A percentile compares a stretch with the other conserved stretches of the same genome.
Evolutionary conservation across 805 yeast species (phyloP).

Genomic region (Saturnispora serradocipensis): DNA sequence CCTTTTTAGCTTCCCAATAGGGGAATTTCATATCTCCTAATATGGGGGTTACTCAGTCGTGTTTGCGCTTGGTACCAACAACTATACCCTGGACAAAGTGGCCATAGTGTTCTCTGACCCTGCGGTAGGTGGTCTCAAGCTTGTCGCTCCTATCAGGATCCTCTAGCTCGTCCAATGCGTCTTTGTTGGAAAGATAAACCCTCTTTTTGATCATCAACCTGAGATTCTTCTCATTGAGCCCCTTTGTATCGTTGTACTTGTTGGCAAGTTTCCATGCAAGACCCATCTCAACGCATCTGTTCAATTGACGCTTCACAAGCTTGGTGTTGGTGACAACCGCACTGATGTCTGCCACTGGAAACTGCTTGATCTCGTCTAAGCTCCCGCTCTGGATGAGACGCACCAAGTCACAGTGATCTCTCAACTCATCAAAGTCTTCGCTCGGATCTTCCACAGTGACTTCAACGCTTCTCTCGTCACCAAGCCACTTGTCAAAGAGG

Average conservation of each 20-base stretch:
- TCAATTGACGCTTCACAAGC: conserved; percentile 64
- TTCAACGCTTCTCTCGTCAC: conserved; percentile 47
- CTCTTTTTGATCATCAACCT: conserved; percentile 65
- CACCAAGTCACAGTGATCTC: conserved; percentile 72
- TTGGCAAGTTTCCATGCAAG: conserved; percentile 34
- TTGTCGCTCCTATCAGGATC: conserved; percentile 35
- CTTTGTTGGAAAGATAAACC: conserved; percentile 69
- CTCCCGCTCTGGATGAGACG: conserved; percentile 32
- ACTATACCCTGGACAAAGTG: conserved; percentile 21
- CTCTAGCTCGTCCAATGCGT: conserved; percentile 61
- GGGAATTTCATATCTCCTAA: neutral
- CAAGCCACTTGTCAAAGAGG: conserved; percentile 47
- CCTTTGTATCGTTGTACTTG: conserved; percentile 14
- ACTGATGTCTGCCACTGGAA: conserved; percentile 31
- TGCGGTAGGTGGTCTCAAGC: conserved; percentile 47
- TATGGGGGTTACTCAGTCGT: neutral
- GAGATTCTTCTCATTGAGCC: conserved; percentile 28
- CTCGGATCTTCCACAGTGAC: conserved; percentile 92
- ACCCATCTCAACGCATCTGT: conserved; percentile 69
- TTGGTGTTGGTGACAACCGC: conserved; percentile 27
- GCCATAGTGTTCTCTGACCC: conserved; percentile 61
- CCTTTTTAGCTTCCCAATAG: neutral
- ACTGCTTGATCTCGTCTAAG: conserved; percentile 22
- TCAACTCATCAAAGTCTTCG: conserved; percentile 81
- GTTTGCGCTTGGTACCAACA: conserved; percentile 1